Evolutionary conservation across 2,329 filamentous ascomycete species (phyloP).

Genomic region (Penicillium sp.): DNA sequence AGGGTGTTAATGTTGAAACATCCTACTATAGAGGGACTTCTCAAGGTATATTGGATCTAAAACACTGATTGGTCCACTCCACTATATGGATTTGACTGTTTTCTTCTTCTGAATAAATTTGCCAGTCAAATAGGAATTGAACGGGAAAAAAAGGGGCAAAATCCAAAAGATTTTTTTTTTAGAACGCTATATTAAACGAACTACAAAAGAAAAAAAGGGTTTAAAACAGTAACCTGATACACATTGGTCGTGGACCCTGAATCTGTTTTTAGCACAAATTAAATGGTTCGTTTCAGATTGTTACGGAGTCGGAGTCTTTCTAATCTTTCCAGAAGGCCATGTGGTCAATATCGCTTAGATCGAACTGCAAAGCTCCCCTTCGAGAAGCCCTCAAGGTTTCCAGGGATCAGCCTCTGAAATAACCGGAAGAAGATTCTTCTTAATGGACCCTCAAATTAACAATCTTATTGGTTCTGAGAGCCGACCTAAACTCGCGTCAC

Average conservation of each 20-base stretch:
- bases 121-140: slow-evolving; percentile 15
- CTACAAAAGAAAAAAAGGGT: neutral
- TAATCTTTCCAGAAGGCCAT: slow-evolving; percentile 10
- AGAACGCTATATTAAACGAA: neutral
- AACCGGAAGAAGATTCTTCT: slow-evolving; percentile 23
- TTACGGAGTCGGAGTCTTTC: neutral
- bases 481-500: slow-evolving; percentile 20
- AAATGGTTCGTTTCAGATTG: slow-evolving; percentile 21
- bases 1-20: neutral
- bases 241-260: slow-evolving; percentile 24
- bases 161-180: neutral
- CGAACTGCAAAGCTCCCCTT: slow-evolving; percentile 10
- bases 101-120: neutral
- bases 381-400: slow-evolving; percentile 20
- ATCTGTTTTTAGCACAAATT: slow-evolving; percentile 27
- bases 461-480: slow-evolving; percentile 22
- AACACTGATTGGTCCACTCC: neutral
- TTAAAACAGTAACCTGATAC: slow-evolving; percentile 17
- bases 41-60: slow-evolving; percentile 12
- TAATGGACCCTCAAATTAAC: slow-evolving; percentile 16
- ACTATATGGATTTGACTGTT: neutral
- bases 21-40: neutral
- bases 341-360: slow-evolving; percentile 1
- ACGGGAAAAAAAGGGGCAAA: slow-evolving; percentile 12
- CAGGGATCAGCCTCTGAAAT: slow-evolving; percentile 20